phyloP scores from a whole-genome alignment of 2,329 filamentous ascomycete species.

The Phialocephala subalpina region DNA sequence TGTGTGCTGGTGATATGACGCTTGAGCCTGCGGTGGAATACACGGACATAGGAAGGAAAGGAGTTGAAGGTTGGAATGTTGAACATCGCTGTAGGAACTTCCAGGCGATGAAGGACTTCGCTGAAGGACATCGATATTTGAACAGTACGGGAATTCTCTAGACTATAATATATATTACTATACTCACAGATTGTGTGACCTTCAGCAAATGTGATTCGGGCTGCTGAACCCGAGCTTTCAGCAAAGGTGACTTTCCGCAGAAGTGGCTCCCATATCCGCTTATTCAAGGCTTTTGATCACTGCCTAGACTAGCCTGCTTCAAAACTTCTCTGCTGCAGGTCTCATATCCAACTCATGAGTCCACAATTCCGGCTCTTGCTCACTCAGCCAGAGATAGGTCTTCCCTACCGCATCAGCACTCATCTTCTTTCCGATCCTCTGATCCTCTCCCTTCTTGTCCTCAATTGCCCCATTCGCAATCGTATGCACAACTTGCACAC shows the following conservation, averaged over 20 bases:
- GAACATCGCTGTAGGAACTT: conserved; percentile 25
- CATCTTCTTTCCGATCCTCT: conserved; percentile 59
- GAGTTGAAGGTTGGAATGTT: conserved; percentile 26
- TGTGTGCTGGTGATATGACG: conserved; percentile 33
- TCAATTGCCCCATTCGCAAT: conserved; percentile 63
- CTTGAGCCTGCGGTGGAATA: conserved; percentile 19
- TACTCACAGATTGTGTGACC: neutral
- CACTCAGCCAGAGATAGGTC: conserved; percentile 60
- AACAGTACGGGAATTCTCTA: conserved; percentile 25
- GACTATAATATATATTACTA: neutral
- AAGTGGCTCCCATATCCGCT: neutral
- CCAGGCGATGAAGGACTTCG: conserved; percentile 24
- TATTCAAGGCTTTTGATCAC: neutral
- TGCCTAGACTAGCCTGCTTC: neutral
- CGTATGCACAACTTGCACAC: conserved; percentile 65
- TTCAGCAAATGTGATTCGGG: neutral
- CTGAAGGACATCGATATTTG: conserved; percentile 18
- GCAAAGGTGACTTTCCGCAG: too few relatives aligned
- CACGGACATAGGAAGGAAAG: conserved; percentile 6
- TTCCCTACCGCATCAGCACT: conserved; percentile 64
- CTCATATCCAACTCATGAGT: conserved; percentile 60
- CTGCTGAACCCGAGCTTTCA: neutral
- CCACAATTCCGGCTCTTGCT: conserved; percentile 55
- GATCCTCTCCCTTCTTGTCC: conserved; percentile 57
- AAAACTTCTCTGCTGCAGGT: conserved; percentile 57